Evolutionary conservation across 345 rosid species (phyloP), one percentile per base, ranked within the genome.

Genomic region (Cardamine chenopodiifolia): DNA sequence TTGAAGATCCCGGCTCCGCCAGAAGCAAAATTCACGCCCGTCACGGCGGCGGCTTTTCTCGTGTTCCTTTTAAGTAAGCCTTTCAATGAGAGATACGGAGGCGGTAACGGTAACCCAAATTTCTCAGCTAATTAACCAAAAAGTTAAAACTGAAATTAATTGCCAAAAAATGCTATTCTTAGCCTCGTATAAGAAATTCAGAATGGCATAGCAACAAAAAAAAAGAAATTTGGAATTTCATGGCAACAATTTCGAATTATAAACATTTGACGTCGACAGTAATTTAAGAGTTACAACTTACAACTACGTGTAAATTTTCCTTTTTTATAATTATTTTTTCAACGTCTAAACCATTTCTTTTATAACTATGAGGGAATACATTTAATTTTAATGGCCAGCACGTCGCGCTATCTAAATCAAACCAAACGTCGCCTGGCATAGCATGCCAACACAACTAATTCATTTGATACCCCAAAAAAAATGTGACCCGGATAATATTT

Each of bases 1-100:
- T 37, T 37, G 42, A 37, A 37, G 42, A 37, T 37, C 1, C 42
- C 42, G 42, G 42, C 14, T 0, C 42, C 42, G 5, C 42, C 42
- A 1, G 94, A 87, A 74, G 90, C 91, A 34, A 89, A 89, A 80
- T 82, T 89, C 8, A 89, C 82, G 4, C 94, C 90, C 6, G 74
- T 75, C 4, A 79, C 58, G 62, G 76, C 72, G 1, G 84, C 66
- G 0, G 73, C 39, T 7, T 49, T 31, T 25, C 76, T 79, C 68
- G 34, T 40, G 29, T 65, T 53, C 17, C 13, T 26, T 34, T 44
- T 23, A 2, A 63, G 6, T 63, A 13, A 3, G 22, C 45, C 20
- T 77, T 4, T 63, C 32, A 83, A 49, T 19, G 90, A 81, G 5
- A 87, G 87, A 72, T 86, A 87, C 5, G 95, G 87, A 6, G 89